Base-by-base conservation (phyloP, 257 asterid species). In the Buddleja alternifolia region DNA sequence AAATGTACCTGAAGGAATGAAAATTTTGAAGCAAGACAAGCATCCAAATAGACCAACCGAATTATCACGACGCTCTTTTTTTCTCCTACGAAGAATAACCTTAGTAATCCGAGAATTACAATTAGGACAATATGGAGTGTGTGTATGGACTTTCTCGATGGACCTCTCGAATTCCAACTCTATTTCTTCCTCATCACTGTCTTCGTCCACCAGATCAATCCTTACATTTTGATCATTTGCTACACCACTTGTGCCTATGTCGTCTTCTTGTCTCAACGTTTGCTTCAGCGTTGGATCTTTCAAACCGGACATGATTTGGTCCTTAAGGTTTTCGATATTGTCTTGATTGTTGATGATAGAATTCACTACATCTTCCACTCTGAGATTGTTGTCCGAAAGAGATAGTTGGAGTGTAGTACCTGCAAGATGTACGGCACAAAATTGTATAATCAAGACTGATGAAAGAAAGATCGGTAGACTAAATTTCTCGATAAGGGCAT, bases 81-180 rank as follows among this genome's bases (percentile, higher is more conserved):
- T 83, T 64, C 58, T 83, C 61, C 92, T 67, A 20, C 91, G 84
- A 19, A 90, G 88, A 61, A 83, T 48, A 17, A 90, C 96, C 68
- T 79, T 89, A 0, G 95, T 83, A 7, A 89, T 84, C 25, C 63
- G 79, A 4, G 53, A 72, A 2, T 41, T 82, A 19, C 96, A 89
- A 1, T 89, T 82, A 2, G 96, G 96, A 34, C 96, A 87, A 25
- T 78, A 70, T 46, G 85, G 75, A 58, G 81, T 46, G 74, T 87
- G 95, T 15, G 85, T 83, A 9, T 87, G 90, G 34, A 79, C 56
- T 66, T 73, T 89, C 58, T 80, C 79, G 0, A 66, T 74, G 4
- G 90, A 85, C 50, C 75, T 75, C 67, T 82, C 84, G 10, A 88
- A 88, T 57, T 88, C 93, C 74, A 88, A 40, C 70, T 86, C 96